Evolutionary conservation across 2,329 filamentous ascomycete genomes (phyloP).

Genomic region (Colletotrichum sansevieriae): DNA sequence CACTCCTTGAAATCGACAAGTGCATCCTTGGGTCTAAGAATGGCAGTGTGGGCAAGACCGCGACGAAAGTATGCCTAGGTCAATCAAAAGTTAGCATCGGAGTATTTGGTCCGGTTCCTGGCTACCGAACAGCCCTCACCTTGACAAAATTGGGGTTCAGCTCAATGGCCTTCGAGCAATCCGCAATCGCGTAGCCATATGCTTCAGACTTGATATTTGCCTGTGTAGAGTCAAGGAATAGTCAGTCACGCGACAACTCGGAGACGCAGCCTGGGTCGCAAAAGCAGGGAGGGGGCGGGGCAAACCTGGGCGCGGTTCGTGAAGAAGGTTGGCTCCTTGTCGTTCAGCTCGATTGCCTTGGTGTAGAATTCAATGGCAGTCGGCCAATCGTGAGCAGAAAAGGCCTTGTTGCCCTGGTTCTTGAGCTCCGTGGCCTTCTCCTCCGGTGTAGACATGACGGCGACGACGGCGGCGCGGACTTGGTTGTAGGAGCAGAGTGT

Average conservation of each 20-base stretch:
- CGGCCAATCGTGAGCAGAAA: conserved; percentile 88
- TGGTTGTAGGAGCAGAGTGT: conserved; percentile 25
- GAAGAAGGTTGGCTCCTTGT: conserved; percentile 88
- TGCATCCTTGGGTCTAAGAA: conserved; percentile 88
- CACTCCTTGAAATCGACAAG: conserved; percentile 93
- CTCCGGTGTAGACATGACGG: conserved; percentile 57
- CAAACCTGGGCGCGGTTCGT: conserved; percentile 93
- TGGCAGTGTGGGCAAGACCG: conserved; percentile 91
- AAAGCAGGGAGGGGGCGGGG: conserved; percentile 17
- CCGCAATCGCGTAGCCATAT: conserved; percentile 91
- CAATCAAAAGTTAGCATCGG: conserved; percentile 40
- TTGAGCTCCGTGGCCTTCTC: conserved; percentile 87
- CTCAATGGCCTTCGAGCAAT: conserved; percentile 92
- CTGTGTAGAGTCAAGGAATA: conserved; percentile 59
- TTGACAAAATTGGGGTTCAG: conserved; percentile 90
- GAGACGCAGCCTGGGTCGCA: conserved; percentile 12
- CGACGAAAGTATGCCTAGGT: conserved; percentile 90
- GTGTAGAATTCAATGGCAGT: conserved; percentile 86
- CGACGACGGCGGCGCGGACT: conserved; percentile 8
- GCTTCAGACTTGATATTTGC: conserved; percentile 96
- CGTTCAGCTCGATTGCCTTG: conserved; percentile 87
- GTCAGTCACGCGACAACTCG: conserved; percentile 61
- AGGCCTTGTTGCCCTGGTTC: conserved; percentile 94
- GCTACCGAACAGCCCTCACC: conserved; percentile 61
- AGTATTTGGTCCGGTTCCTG: neutral